phyloP scores from a whole-genome alignment of 2,329 filamentous ascomycete genomes.

The Arthrobotrys entomopaga region DNA sequence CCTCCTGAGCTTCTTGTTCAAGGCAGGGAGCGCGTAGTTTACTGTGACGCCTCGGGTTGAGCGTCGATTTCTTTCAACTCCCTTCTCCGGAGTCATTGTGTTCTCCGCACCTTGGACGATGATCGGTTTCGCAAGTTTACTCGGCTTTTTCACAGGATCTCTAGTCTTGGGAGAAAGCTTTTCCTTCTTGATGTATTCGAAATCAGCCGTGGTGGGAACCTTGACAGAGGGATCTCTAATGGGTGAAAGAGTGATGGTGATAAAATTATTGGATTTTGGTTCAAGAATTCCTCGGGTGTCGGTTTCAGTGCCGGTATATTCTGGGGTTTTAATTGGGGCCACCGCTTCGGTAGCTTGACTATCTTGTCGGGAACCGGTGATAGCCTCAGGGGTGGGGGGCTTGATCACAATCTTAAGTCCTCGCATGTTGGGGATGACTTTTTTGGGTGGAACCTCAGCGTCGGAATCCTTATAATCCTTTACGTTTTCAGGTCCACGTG shows the following conservation, averaged over 20 bases:
- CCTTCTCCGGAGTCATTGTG: constrained; percentile 66
- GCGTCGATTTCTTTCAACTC: constrained; percentile 69
- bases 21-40: constrained; percentile 83
- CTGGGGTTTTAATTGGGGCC: not conserved
- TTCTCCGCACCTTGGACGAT: constrained; percentile 45
- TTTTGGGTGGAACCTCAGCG: constrained; percentile 31
- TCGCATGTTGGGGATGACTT: constrained; percentile 6
- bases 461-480: constrained; percentile 29
- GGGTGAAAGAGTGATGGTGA: constrained; percentile 35
- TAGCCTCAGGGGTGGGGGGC: too few species aligned
- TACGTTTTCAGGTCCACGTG: constrained; percentile 7
- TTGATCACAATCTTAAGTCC: too few species aligned
- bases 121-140: constrained; percentile 48
- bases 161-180: constrained; percentile 50
- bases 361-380: not conserved
- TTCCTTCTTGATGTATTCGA: constrained; percentile 56
- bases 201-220: constrained; percentile 49
- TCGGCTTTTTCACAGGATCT: constrained; percentile 49
- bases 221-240: constrained; percentile 29
- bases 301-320: constrained; percentile 29
- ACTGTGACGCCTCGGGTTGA: constrained; percentile 71
- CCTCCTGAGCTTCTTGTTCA: constrained; percentile 84
- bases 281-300: constrained; percentile 65
- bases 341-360: constrained; percentile 13
- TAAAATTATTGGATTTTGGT: constrained; percentile 43